A percentile compares a stretch with the other conserved stretches of the same genome.
Conservation (phyloP, 306 rosid species). For the Cucumis sativus region DNA sequence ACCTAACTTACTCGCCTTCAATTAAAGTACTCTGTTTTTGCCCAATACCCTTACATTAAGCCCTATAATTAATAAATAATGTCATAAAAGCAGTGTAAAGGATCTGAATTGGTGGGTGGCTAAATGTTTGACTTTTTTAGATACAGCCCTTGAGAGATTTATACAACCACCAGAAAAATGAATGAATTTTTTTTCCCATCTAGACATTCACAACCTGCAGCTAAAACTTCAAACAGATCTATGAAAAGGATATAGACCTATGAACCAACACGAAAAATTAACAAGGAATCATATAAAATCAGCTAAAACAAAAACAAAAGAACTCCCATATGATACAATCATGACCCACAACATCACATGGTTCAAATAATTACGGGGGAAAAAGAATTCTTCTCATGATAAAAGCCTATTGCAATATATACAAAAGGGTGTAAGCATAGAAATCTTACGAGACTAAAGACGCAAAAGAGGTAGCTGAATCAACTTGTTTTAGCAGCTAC, state of each 20-base stretch:
- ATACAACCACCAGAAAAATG: neutral
- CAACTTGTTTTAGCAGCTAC: neutral
- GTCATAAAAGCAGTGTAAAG: neutral
- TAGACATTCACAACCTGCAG: neutral
- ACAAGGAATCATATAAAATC: neutral
- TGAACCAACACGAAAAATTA: neutral
- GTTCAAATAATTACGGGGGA: neutral
- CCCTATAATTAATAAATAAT: neutral
- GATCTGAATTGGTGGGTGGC: neutral
- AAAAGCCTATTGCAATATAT: neutral
- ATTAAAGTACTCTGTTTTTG: neutral
- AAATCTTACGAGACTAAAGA: conserved; percentile 6
- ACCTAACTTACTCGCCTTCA: neutral
- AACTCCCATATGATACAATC: neutral
- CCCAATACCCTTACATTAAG: neutral
- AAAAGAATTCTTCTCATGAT: neutral
- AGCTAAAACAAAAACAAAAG: neutral
- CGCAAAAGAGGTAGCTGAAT: neutral
- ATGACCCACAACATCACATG: neutral
- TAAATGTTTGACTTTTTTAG: neutral
- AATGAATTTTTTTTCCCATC: neutral
- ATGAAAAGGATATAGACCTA: neutral
- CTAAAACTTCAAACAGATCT: neutral
- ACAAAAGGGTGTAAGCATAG: neutral
- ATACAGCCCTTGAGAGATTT: neutral